Percentiles rank a stretch among this genome's conserved stretches.
Conservation (phyloP, 2,329 filamentous ascomycete genomes). For the Blumeriella jaapii region DNA sequence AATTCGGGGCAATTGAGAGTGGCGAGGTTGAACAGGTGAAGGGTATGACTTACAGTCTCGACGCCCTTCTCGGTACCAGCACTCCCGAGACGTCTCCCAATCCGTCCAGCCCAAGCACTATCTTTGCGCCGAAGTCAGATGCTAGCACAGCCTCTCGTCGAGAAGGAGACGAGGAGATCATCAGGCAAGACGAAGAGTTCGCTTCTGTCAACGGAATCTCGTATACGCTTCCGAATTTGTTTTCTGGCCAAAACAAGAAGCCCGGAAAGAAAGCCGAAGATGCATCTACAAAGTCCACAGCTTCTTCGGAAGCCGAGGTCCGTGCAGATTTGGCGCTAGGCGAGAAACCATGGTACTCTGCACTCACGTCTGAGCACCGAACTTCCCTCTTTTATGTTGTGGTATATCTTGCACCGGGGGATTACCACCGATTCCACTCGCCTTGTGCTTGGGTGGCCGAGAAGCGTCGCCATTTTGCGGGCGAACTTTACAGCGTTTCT, state of each 20-base stretch:
- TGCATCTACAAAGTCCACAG: conserved; percentile 56
- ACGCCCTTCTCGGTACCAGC: conserved; percentile 71
- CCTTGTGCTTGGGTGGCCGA: conserved; percentile 93
- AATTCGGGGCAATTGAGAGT: conserved; percentile 83
- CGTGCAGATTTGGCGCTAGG: conserved; percentile 70
- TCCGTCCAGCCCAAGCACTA: conserved; percentile 33
- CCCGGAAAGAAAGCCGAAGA: conserved; percentile 44
- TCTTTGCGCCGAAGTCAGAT: conserved; percentile 29
- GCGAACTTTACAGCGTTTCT: conserved; percentile 88
- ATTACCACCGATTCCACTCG: conserved; percentile 97
- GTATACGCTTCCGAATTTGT: conserved; percentile 79
- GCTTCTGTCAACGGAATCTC: conserved; percentile 89
- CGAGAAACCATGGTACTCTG: conserved; percentile 57
- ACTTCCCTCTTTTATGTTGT: conserved; percentile 86
- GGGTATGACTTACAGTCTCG: conserved; percentile 93
- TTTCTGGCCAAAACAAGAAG: conserved; percentile 53
- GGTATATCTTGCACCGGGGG: conserved; percentile 89
- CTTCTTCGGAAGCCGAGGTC: conserved; percentile 72
- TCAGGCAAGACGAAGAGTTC: conserved; percentile 82
- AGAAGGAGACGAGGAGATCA: conserved; percentile 44
- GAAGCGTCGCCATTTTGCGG: conserved; percentile 89
- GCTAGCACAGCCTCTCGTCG: conserved; percentile 14
- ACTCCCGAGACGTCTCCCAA: conserved; percentile 33
- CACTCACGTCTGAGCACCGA: conserved; percentile 48
- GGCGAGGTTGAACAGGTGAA: conserved; percentile 98